These are phyloP conservation scores for Thecaphora thlaspeos DNA, from an alignment of 1,284 basidiomycete species.

Conservation along the genomic window DNA sequence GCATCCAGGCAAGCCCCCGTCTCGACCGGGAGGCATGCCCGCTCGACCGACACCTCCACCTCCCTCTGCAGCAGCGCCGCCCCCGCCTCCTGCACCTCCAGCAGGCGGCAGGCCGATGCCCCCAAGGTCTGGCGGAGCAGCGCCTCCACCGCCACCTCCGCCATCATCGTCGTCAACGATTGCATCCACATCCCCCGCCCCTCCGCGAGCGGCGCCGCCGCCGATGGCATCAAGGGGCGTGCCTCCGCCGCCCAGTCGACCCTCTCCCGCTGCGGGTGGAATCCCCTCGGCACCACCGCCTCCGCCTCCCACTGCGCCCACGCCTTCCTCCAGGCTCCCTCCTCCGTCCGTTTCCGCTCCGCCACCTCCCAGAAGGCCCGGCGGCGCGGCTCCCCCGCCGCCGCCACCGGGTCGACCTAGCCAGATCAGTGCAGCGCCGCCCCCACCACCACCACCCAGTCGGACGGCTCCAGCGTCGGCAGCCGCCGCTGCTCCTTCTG, in stretches of 20 bases:
- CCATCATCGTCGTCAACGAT: neutral
- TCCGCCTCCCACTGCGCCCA: slow-evolving; percentile 8
- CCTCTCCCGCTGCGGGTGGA: slow-evolving; percentile 13
- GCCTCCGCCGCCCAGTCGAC: slow-evolving; percentile 28
- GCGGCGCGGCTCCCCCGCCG: slow-evolving; percentile 4
- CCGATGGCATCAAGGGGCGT: slow-evolving; percentile 27
- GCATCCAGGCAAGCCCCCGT: slow-evolving; percentile 15
- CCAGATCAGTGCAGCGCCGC: neutral
- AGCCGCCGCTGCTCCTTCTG: slow-evolving; percentile 8
- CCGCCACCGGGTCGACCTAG: slow-evolving; percentile 12
- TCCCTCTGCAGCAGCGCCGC: slow-evolving; percentile 10
- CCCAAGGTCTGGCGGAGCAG: neutral
- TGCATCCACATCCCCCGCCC: slow-evolving; percentile 10
- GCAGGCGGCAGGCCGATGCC: neutral
- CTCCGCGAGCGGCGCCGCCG: slow-evolving; percentile 26
- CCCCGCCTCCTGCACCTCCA: slow-evolving; percentile 19
- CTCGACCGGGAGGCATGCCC: slow-evolving; percentile 19
- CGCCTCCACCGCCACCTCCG: neutral
- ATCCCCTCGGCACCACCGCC: slow-evolving; percentile 12
- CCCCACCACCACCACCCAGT: slow-evolving; percentile 9
- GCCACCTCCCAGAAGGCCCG: slow-evolving; percentile 2
- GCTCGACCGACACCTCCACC: slow-evolving; percentile 15
- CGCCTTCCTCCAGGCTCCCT: slow-evolving; percentile 8
- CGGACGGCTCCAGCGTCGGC: slow-evolving; percentile 4
- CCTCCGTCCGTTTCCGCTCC: slow-evolving; percentile 7